Evolutionary conservation across 805 yeast species (phyloP), one percentile per base, ranked within the genome.

Genomic region (Ascoidea rubescens): DNA sequence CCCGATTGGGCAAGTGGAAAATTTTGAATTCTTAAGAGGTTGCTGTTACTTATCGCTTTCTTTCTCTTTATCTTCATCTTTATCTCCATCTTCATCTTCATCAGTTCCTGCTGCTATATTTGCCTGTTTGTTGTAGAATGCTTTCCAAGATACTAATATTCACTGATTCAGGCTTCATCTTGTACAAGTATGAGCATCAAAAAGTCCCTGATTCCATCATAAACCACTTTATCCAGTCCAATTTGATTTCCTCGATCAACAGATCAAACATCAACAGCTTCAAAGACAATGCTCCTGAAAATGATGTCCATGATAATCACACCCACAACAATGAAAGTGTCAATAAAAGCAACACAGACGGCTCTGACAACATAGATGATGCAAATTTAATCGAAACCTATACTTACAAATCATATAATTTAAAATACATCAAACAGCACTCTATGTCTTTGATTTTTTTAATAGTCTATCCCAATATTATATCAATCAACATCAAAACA

Each of bases 301-400:
- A 48, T 28, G 56, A 52, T 14, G 57, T 54, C 7, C 59, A 52
- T 5, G 63, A 57, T 31, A 57, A 58, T 43, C 58, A 51, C 1
- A 49, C 28, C 31, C 56, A 49, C 31, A 57, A 51, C 28, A 54
- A 45, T 10, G 46, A 48, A 5, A 14, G 32, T 33, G 57, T 50
- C 4, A 52, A 49, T 2, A 58, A 54, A 5, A 52, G 14, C 5
- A 51, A 30, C 17, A 44, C 30, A 30, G 50, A 45, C 21, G 32
- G 21, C n/a, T n/a, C 16, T 17, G 37, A 54, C 8, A 55, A 49
- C 42, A 32, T 42, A 32, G 17, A 45, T 37, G 31, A 30, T 16
- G 49, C 6, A 17, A 45, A 48, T 21, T 50, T 16, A 12, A 28
- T n/a, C n/a, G 31, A 47, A 50, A 17, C 33, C 10, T 37, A 10